A percentile compares a stretch with the other conserved stretches of the same genome.
These are phyloP conservation scores for Rhodamnia argentea DNA, from an alignment of 345 rosid genomes.

Conservation along the genomic window DNA sequence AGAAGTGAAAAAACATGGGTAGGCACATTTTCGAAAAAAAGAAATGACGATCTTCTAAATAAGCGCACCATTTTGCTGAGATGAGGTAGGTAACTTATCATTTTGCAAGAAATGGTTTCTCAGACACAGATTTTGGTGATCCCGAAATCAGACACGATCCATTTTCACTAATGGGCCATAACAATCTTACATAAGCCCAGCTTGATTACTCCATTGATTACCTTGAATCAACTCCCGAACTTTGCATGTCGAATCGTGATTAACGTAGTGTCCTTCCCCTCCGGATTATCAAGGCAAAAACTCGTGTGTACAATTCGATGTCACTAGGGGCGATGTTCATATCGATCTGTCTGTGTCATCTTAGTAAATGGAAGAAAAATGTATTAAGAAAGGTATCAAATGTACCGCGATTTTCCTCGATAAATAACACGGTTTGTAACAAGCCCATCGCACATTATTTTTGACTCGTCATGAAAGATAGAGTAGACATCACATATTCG, in stretches of 20 bases:
- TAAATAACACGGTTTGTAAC: neutral
- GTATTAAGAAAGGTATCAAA: neutral
- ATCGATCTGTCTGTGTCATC: neutral
- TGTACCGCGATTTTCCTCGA: neutral
- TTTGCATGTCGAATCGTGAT: neutral
- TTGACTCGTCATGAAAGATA: neutral
- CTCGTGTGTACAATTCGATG: neutral
- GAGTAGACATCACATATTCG: too few relatives aligned
- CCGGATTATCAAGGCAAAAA: neutral
- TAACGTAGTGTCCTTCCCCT: neutral
- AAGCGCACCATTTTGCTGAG: neutral
- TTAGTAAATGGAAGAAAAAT: neutral
- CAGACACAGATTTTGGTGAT: neutral
- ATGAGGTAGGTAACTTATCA: neutral
- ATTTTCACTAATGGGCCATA: neutral
- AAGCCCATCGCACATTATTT: neutral
- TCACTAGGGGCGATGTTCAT: neutral
- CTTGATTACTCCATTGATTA: neutral
- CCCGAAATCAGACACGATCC: neutral
- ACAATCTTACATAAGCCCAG: neutral
- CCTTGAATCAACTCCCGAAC: neutral
- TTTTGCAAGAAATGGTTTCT: neutral
- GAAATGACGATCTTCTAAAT: neutral
- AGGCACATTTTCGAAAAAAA: neutral
- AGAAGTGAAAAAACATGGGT: neutral